Evolutionary conservation across 108 stramenopile species (phyloP), one percentile per base, ranked within the genome.

Genomic region (Aurantiochytrium sp.): DNA sequence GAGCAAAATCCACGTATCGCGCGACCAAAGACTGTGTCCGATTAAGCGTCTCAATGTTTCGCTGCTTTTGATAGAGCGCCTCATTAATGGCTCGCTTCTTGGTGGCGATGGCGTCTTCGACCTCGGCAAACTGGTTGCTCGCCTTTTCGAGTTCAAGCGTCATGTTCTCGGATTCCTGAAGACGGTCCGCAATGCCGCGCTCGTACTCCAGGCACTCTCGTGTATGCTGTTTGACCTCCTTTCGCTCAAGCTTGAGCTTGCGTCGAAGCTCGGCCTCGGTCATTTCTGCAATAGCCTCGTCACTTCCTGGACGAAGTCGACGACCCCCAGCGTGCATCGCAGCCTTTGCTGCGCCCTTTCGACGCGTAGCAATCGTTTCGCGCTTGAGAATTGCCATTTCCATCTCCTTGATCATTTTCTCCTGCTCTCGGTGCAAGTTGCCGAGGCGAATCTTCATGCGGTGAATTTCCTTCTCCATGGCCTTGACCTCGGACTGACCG

Each of bases 381-480:
- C 95, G 93, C 90, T 95, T 96, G 69, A 89, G 60, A 21, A 96
- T 94, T 10, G 96, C 94, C 23, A 93, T 59, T 90, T 96, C 95
- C 95, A 96, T 95, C 49, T 96, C 96, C 87, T 92, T 88, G 5
- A 95, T 59, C 59, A 96, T 91, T 29, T 91, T 60, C 89, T 96
- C 95, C 90, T 96, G 95, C 60, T 95, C 94, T 23, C 95, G 90
- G 60, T 89, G 71, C 69, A 96, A 91, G 14, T 88, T 90, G 10
- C 95, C 95, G 5, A 95, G 90, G 16, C 95, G 92, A 29, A 95
- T 91, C 29, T 93, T 92, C 96, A 96, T 96, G 58, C 95, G 92
- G 93, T 96, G 94, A 57, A 96, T 96, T 90, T 96, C 96, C 58
- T 91, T 91, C 89, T 96, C 94, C 96, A 96, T 96, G 23, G 91